Base-by-base conservation (phyloP, 2,329 filamentous ascomycete species). In the Monilinia fructicola region DNA sequence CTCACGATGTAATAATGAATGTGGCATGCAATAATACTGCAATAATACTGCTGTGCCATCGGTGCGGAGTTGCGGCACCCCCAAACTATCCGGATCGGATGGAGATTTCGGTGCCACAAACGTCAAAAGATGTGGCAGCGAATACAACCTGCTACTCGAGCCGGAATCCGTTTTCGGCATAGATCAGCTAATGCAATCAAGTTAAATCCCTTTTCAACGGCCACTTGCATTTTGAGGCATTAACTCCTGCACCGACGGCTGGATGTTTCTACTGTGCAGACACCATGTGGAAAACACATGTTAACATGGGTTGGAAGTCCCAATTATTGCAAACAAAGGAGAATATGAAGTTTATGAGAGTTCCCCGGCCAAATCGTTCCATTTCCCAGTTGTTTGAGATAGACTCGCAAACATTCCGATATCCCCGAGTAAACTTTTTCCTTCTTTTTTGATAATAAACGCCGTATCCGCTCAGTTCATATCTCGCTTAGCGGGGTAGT, bases 231-330 rank as follows among this genome's bases (percentile, higher is more conserved):
- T 55, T 44, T 55, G 40, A n/a, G 61, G 53, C 52, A 58, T 64
- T 40, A 31, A 58, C 7, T 35, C 42, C 28, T 56, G 42, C 53
- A 58, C 31, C 16, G 50, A 40, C 31, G 31, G 59, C 46, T 53
- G n/a, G 42, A 64, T 48, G 40, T 18, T n/a, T 21, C 50, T 46
- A 28, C 52, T 64, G 42, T 21, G 42, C 40, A 64, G 50, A 64
- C 61, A 60, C 56, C 56, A 60, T 60, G 56, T 50, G 56, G 56
- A 26, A 60, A 60, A 50, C 56, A 60, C 56, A 60, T 60, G 56
- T 38, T 28, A 60, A 28, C 56, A 60, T 50, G 56, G 56, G 44
- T 44, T 38, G 28, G 42, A 23, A 26, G 14, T 60, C 44, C 56
- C 14, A 60, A 60, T 60, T 31, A 60, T 28, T 50, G 44, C 44